A percentile compares a stretch with the other conserved stretches of the same genome.
Conservation (phyloP, 352 stramenopile genomes). For the Pythium biforme region DNA sequence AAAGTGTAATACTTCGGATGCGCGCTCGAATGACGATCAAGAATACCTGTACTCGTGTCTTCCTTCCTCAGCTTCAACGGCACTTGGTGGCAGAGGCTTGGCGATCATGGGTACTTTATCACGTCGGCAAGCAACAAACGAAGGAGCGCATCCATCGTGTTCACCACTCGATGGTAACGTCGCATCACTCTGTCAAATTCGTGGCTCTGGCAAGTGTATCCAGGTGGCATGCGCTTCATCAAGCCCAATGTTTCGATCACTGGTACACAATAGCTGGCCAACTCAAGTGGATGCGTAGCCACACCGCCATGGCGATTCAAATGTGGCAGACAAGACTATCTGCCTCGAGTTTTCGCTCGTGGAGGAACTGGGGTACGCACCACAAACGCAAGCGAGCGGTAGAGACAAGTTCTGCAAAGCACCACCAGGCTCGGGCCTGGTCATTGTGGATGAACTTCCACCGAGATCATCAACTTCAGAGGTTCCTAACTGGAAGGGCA, state of each 20-base stretch:
- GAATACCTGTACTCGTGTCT: slow-evolving; percentile 4
- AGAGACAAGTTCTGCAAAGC: not conserved
- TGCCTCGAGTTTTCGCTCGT: not conserved
- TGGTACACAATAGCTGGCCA: not conserved
- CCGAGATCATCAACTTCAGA: not conserved
- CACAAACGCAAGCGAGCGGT: slow-evolving; percentile 5
- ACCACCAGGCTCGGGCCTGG: slow-evolving; percentile 5
- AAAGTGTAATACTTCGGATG: slow-evolving; percentile 1
- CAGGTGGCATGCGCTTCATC: not conserved
- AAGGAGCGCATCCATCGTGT: not conserved
- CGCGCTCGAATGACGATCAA: slow-evolving; percentile 13
- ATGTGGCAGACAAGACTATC: slow-evolving; percentile 7
- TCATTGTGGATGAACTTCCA: slow-evolving; percentile 6
- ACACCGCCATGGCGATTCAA: slow-evolving; percentile 10
- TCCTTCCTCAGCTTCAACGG: slow-evolving; percentile 15
- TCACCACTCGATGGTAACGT: not conserved
- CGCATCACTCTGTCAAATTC: not conserved
- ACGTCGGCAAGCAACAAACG: not conserved
- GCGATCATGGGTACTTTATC: slow-evolving; percentile 4
- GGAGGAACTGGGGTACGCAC: not conserved
- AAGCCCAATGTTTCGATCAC: slow-evolving; percentile 1
- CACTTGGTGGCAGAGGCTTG: slow-evolving; percentile 4
- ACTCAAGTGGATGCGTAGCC: slow-evolving; percentile 11
- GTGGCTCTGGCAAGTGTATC: not conserved
- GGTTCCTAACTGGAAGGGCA: not conserved